Percentiles rank a stretch among this genome's conserved stretches.
These are phyloP conservation scores for Leishmania major DNA, from an alignment of 208 protist genomes.

Conservation along the genomic window DNA sequence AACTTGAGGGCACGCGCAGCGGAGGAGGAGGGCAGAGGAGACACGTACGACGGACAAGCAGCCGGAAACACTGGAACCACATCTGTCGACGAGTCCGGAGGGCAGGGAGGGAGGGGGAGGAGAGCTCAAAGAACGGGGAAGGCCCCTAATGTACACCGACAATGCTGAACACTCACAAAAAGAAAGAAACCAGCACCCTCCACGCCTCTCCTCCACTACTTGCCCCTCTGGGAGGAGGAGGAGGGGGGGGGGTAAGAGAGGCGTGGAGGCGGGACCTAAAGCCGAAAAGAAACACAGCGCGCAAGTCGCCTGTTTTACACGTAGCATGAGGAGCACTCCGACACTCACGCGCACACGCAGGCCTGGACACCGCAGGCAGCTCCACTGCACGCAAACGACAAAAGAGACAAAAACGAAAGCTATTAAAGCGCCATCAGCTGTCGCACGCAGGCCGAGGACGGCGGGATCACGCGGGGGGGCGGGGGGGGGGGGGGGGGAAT, in stretches of 20 bases:
- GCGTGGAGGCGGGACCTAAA: neutral
- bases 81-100: no score
- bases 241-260: neutral
- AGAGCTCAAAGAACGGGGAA: neutral
- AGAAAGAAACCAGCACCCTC: neutral
- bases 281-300: neutral
- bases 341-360: neutral
- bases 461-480: no score
- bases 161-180: no score
- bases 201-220: neutral
- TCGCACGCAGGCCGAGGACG: neutral
- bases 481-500: no score
- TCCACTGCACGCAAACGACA: neutral
- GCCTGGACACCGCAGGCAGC: neutral
- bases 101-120: no score
- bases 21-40: neutral
- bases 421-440: neutral
- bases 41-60: neutral
- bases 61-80: no score
- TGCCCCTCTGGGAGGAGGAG: neutral
- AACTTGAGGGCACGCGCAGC: neutral
- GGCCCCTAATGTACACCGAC: neutral
- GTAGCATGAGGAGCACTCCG: neutral
- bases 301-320: neutral
- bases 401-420: neutral